Evolutionary conservation across 1,284 basidiomycete genomes (phyloP), one percentile per base, ranked within the genome.

Genomic region (Puccinia novopanici): DNA sequence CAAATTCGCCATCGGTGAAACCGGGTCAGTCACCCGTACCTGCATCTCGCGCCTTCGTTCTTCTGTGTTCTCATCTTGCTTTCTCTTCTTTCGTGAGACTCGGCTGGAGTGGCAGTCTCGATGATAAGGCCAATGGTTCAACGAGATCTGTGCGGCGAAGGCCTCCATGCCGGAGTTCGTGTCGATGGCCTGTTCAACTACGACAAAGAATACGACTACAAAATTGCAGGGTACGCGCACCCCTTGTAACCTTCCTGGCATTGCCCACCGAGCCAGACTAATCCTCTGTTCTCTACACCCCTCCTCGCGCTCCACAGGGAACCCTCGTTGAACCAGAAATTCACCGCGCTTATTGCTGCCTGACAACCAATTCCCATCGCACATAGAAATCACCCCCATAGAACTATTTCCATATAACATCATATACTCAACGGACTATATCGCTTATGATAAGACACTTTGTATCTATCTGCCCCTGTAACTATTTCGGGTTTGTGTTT

Each of bases 1-100:
- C 76, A 84, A 84, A 59, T 86, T 86, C 59, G 86, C 85, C 17
- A 85, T 86, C 52, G 86, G 85, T n/a, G 86, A 86, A 82, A 86
- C 85, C 17, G 86, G 77, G 77, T 79, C 63, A 72, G 65, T 82
- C 13, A 24, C 0, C 45, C 55, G 0, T 6, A 19, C 3, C 24
- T 37, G 57, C 15, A 70, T n/a, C 19, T 13, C n/a, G n/a, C n/a
- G 6, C 3, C 0, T 5, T 34, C 10, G 57, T 2, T 34, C 8
- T 2, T 59, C 30, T 8, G 2, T 17, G 0, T 34, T 59, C 24
- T 15, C 17, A 12, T 34, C 0, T 30, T 13, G 17, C 12, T 27
- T 34, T 34, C 15, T 12, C 27, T 59, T 22, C 17, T 15, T 40
- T 10, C 8, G 17, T 55, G 6, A 79, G 84, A 12, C 82, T 84